Evolutionary conservation across 306 rosid species (phyloP), one percentile per base, ranked within the genome.

Genomic region (Parietaria judaica): DNA sequence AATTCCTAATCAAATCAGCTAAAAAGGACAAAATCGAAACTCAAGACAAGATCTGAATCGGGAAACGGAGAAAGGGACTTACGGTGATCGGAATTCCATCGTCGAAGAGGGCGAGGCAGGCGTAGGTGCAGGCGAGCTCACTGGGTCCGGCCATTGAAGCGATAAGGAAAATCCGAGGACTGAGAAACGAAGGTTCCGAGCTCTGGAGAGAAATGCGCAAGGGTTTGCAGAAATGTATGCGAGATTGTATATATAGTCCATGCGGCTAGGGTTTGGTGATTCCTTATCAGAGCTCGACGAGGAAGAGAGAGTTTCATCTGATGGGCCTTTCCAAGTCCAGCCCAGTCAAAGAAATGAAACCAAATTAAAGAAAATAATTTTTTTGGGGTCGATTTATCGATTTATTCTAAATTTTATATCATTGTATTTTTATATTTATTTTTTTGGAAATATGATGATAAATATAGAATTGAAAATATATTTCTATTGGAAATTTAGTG

Each of bases 51-150:
- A 14, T 57, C 11, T 9, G 7, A n/a, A 58, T 4, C 3, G 3
- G 4, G 13, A 0, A 8, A 6, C 4, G 15, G 7, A 34, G 36
- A n/a, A 15, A 23, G 31, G 31, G 31, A 39, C 80, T 76, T 47
- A 88, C 95, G 9, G 91, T 83, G 78, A 89, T 58, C 9, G 86
- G 47, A 35, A 89, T 81, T 34, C 78, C 90, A 12, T 89, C 95
- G 4, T 83, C 95, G 35, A 79, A 74, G 68, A 86, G 96, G 44
- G 82, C 79, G 70, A 86, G 44, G 46, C 73, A 5, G 64, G 96
- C 88, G 66, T 78, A 76, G 54, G 76, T 39, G 66, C 91, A 89
- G 23, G 76, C 88, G 31, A 79, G 63, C 69, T 85, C 90, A 50
- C 83, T 65, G 52, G 72, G 31, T 23, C 31, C 11, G 50, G 81